phyloP scores from a whole-genome alignment of 2,329 filamentous ascomycete species.

The Emericellopsis atlantica region DNA sequence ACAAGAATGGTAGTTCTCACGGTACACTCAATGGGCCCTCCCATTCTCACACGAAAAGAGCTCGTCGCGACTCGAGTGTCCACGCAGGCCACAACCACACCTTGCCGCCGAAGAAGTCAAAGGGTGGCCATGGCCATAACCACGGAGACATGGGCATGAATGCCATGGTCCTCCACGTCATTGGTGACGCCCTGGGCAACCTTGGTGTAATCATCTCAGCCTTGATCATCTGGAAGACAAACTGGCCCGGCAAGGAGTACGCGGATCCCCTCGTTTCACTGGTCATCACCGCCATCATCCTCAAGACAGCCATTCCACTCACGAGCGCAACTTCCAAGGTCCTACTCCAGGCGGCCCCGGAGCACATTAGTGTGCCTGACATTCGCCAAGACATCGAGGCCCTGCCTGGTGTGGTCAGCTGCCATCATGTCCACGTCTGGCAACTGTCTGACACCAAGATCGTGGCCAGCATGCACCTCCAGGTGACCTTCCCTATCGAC shows the following conservation, averaged over 20 bases:
- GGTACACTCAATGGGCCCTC: slow-evolving; percentile 2
- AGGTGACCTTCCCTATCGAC: slow-evolving; percentile 81
- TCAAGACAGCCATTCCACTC: slow-evolving; percentile 63
- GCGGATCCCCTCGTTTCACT: slow-evolving; percentile 87
- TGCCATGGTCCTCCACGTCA: slow-evolving; percentile 62
- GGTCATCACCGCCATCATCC: slow-evolving; percentile 75
- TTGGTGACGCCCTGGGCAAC: slow-evolving; percentile 78
- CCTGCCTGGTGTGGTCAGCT: slow-evolving; percentile 75
- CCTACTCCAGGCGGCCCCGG: slow-evolving; percentile 84
- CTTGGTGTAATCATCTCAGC: slow-evolving; percentile 75
- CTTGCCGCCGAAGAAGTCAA: slow-evolving; percentile 49
- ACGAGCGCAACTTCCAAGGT: slow-evolving; percentile 75
- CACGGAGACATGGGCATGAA: slow-evolving; percentile 95
- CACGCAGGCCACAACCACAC: slow-evolving; percentile 73
- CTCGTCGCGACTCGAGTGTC: slow-evolving; percentile 34
- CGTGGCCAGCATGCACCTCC: slow-evolving; percentile 85
- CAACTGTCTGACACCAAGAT: slow-evolving; percentile 92
- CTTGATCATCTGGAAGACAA: slow-evolving; percentile 81
- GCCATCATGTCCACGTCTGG: slow-evolving; percentile 96
- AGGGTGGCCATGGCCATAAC: slow-evolving; percentile 59
- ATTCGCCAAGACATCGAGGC: slow-evolving; percentile 84
- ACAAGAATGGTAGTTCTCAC: slow-evolving; percentile 14
- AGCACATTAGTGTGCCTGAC: slow-evolving; percentile 76
- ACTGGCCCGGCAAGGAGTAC: slow-evolving; percentile 72
- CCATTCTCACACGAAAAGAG: slow-evolving; percentile 11